phyloP scores from a whole-genome alignment of 202 grass and related monocot species.

The Hordeum pubiflorum region DNA sequence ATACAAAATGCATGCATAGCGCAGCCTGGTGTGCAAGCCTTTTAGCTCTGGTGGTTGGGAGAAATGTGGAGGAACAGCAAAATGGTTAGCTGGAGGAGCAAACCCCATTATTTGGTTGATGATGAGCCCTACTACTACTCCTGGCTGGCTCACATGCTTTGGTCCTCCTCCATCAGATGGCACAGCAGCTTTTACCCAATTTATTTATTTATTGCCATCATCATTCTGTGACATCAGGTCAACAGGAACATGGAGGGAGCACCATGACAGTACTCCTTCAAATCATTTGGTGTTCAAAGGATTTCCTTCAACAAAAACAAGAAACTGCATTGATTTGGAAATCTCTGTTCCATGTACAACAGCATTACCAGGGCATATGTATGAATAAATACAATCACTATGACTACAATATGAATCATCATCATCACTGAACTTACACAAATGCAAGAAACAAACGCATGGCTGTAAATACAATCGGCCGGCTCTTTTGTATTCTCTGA shows the following conservation, averaged over 20 bases:
- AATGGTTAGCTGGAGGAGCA: background rate
- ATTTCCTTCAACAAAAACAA: background rate
- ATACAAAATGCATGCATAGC: background rate
- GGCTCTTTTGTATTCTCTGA: slow-evolving; percentile 36
- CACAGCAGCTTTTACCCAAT: background rate
- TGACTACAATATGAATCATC: slow-evolving; percentile 18
- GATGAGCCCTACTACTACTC: background rate
- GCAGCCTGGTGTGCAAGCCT: background rate
- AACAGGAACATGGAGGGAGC: slow-evolving; percentile 12
- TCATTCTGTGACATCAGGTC: slow-evolving; percentile 2
- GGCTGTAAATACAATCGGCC: slow-evolving; percentile 42
- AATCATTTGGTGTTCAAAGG: background rate
- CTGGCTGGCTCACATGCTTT: slow-evolving; percentile 15
- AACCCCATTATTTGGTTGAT: slow-evolving; percentile 16
- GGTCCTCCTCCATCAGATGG: background rate
- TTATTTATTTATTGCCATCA: too few relatives aligned
- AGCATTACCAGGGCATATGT: slow-evolving; percentile 13
- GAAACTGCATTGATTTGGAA: background rate
- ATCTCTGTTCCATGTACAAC: background rate
- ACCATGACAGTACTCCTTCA: background rate
- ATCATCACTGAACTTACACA: slow-evolving; percentile 36
- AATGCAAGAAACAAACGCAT: slow-evolving; percentile 23
- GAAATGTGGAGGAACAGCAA: background rate
- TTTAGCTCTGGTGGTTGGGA: background rate
- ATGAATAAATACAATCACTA: slow-evolving; percentile 26